These are phyloP conservation scores for Perkinsus marinus DNA, from an alignment of 169 alveolate species.

Conservation along the genomic window DNA sequence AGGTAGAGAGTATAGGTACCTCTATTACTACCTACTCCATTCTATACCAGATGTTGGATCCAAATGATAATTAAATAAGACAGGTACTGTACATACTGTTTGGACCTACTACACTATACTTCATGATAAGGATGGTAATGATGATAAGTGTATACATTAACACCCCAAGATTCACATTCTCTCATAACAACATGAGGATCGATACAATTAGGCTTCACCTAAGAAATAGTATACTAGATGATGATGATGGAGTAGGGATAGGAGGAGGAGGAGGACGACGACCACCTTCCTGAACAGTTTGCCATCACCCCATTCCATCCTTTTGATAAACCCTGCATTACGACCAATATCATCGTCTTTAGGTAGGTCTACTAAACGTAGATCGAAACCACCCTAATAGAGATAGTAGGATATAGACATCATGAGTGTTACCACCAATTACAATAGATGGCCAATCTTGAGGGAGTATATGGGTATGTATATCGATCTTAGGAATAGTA, in stretches of 20 bases:
- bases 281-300: not conserved
- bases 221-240: not conserved
- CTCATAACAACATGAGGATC: not conserved
- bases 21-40: not conserved
- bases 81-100: not conserved
- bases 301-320: conserved; percentile 1
- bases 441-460: not conserved
- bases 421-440: not conserved
- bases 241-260: too few relatives aligned
- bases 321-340: not conserved
- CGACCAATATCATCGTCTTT: not conserved
- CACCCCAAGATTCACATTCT: not conserved
- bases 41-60: not conserved
- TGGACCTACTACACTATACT: not conserved
- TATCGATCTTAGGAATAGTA: not conserved
- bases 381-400: not conserved
- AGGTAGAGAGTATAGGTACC: not conserved
- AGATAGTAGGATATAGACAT: not conserved
- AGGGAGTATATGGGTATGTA: not conserved
- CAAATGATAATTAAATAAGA: not conserved
- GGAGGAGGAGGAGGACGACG: too few relatives aligned
- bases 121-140: not conserved
- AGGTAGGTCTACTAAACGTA: not conserved
- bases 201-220: not conserved
- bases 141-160: not conserved